These are phyloP conservation scores for Xerophyta viscosa DNA, from an alignment of 106 monocot genomes.

Conservation along the genomic window DNA sequence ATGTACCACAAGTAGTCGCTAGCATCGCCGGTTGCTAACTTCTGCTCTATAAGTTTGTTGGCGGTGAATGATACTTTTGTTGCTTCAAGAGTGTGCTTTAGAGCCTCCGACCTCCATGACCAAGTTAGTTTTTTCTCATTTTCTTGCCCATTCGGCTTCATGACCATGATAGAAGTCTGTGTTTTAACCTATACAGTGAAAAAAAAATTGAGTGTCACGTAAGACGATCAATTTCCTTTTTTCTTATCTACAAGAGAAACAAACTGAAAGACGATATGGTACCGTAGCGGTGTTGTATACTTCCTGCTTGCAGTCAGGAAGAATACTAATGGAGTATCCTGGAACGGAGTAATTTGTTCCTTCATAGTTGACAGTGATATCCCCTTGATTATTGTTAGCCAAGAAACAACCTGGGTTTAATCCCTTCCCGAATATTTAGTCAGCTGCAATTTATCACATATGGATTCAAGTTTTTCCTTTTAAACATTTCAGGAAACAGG, in stretches of 20 bases:
- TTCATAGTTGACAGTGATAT: slow-evolving; percentile 25
- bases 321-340: slow-evolving; percentile 67
- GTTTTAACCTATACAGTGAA: not conserved
- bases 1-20: slow-evolving; percentile 6
- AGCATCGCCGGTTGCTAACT: not conserved
- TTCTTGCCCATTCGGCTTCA: not conserved
- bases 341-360: slow-evolving; percentile 41
- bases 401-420: slow-evolving; percentile 47
- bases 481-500: not conserved
- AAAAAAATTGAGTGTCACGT: not conserved
- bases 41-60: not conserved
- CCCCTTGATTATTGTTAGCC: slow-evolving; percentile 27
- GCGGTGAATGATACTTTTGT: not conserved
- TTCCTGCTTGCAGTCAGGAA: slow-evolving; percentile 60
- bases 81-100: not conserved
- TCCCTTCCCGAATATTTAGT: slow-evolving; percentile 37
- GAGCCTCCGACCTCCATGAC: not conserved
- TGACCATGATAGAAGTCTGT: not conserved
- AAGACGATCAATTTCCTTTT: no score
- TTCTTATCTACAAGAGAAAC: not conserved
- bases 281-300: slow-evolving; percentile 79
- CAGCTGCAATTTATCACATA: slow-evolving; percentile 12
- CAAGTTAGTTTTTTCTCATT: not conserved
- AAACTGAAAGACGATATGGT: not conserved
- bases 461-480: not conserved